Percentiles rank a stretch among this genome's conserved stretches.
These are phyloP conservation scores for Hortaea werneckii DNA, from an alignment of 2,329 filamentous ascomycete genomes.

Conservation along the genomic window DNA sequence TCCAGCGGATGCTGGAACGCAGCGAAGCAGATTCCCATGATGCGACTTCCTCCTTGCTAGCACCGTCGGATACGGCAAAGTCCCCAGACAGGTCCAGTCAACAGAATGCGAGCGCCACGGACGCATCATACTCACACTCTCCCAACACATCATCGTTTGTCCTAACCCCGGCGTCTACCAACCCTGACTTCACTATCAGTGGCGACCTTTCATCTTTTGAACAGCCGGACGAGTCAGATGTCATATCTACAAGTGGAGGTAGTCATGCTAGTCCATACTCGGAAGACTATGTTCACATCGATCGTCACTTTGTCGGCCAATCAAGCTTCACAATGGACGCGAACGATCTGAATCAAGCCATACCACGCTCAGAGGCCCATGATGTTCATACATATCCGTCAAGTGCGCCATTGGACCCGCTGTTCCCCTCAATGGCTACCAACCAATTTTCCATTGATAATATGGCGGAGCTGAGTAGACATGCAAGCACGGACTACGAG, in stretches of 20 bases:
- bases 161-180: slow-evolving; percentile 15
- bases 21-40: slow-evolving; percentile 1
- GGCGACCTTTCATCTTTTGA: slow-evolving; percentile 4
- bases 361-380: background rate
- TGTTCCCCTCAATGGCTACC: too few species aligned
- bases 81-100: slow-evolving; percentile 9
- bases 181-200: slow-evolving; percentile 8
- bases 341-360: slow-evolving; percentile 6
- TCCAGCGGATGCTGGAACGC: background rate
- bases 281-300: slow-evolving; percentile 14
- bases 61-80: slow-evolving; percentile 3
- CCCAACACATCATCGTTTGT: slow-evolving; percentile 12
- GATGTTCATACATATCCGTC: slow-evolving; percentile 1
- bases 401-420: too few species aligned
- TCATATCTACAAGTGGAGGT: slow-evolving; percentile 10
- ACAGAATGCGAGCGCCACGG: slow-evolving; percentile 1
- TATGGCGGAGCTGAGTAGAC: too few species aligned
- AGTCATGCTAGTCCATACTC: slow-evolving; percentile 7
- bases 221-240: slow-evolving; percentile 8
- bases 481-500: too few species aligned
- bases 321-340: slow-evolving; percentile 4
- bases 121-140: slow-evolving; percentile 13
- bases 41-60: background rate
- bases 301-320: slow-evolving; percentile 2
- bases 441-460: too few species aligned